A percentile compares a stretch with the other conserved stretches of the same genome.
These are phyloP conservation scores for Raphidocelis subcapitata DNA, from an alignment of 139 green algal genomes.

Conservation along the genomic window DNA sequence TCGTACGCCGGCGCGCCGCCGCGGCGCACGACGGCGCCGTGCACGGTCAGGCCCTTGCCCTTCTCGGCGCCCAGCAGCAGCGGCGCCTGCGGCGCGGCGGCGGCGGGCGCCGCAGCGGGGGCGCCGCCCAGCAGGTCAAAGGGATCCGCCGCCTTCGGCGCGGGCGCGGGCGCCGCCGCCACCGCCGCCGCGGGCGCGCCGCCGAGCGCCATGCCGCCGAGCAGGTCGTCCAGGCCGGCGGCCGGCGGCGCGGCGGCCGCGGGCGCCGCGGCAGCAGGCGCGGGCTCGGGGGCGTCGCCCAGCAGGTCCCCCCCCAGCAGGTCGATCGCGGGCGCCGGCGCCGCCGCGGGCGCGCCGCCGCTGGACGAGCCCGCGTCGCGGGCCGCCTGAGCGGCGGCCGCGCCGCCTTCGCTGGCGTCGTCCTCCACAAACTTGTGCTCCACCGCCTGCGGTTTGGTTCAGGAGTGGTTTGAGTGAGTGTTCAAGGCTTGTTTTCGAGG, in stretches of 20 bases:
- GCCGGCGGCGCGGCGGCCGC: neutral
- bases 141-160: conserved; percentile 20
- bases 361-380: neutral
- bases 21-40: conserved; percentile 51
- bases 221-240: conserved; percentile 47
- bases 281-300: conserved; percentile 9
- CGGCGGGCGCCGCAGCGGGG: conserved; percentile 1
- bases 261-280: conserved; percentile 5
- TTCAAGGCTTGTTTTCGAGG: no score
- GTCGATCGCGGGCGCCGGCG: conserved; percentile 24
- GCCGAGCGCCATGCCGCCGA: conserved; percentile 58
- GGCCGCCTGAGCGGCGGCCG: conserved; percentile 3
- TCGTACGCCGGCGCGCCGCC: conserved; percentile 58
- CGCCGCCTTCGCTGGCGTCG: neutral
- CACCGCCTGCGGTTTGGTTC: neutral
- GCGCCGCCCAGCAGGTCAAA: conserved; percentile 34
- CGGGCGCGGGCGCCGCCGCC: neutral
- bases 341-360: conserved; percentile 8
- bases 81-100: conserved; percentile 44
- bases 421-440: neutral
- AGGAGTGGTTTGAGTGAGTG: no score
- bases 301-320: conserved; percentile 38
- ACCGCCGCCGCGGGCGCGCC: conserved; percentile 4
- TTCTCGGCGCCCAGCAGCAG: conserved; percentile 67
- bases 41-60: conserved; percentile 79